Percentiles rank a stretch among this genome's conserved stretches.
phyloP scores from a whole-genome alignment of 306 rosid genomes.

The Castanea crenata region DNA sequence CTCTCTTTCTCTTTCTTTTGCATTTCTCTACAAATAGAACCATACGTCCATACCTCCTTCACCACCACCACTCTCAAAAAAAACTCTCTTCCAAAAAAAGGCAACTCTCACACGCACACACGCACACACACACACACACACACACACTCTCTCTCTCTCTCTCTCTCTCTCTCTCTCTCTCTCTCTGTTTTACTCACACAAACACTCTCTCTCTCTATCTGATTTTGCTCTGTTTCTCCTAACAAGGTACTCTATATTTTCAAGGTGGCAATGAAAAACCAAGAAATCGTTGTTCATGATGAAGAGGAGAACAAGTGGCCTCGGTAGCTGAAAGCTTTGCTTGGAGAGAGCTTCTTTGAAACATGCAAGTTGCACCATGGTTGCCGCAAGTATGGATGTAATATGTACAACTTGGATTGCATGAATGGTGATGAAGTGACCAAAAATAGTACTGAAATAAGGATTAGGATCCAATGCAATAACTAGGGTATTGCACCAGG shows the following conservation, averaged over 20 bases:
- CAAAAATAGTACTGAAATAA: too few species aligned
- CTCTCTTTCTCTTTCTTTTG: constrained; percentile 50
- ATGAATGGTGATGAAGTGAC: constrained; percentile 54
- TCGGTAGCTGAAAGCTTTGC: constrained; percentile 92
- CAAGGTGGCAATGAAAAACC: constrained; percentile 89
- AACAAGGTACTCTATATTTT: background rate
- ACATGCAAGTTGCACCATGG: constrained; percentile 86
- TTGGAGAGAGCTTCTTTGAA: constrained; percentile 77
- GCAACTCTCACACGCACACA: too few species aligned
- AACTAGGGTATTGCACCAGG: too few species aligned
- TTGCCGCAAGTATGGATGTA: constrained; percentile 91
- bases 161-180: background rate
- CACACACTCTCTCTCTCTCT: background rate
- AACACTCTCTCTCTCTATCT: background rate
- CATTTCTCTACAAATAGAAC: constrained; percentile 71
- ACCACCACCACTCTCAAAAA: constrained; percentile 38
- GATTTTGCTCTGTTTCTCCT: background rate
- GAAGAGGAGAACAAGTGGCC: constrained; percentile 93
- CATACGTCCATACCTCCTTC: constrained; percentile 52
- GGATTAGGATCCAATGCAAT: too few species aligned
- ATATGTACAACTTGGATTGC: constrained; percentile 95
- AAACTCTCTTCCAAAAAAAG: too few species aligned
- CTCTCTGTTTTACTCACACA: background rate
- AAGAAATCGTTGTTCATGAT: constrained; percentile 61
- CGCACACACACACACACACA: too few species aligned